Conservation (phyloP, 352 stramenopile genomes). For the Pythium utonaiense region DNA sequence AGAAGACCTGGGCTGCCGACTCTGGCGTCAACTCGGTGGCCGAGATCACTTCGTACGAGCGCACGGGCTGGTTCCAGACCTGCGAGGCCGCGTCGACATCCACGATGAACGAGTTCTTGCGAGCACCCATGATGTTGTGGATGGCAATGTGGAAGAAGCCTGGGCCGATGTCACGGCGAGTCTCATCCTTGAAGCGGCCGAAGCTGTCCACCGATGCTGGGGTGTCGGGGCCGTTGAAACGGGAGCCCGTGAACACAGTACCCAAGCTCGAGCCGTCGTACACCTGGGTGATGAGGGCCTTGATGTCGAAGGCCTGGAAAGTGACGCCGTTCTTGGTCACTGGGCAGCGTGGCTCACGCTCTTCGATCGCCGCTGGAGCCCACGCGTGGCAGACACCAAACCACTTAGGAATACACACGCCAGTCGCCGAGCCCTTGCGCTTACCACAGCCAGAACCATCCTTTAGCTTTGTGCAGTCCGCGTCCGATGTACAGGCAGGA, state of each 20-base stretch:
- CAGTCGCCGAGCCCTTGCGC: constrained; percentile 8
- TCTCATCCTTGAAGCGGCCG: constrained; percentile 18
- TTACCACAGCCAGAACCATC: constrained; percentile 16
- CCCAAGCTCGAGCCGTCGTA: constrained; percentile 24
- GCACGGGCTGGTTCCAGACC: constrained; percentile 26
- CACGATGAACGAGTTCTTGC: constrained; percentile 21
- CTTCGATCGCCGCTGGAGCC: constrained; percentile 21
- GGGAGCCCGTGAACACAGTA: constrained; percentile 25
- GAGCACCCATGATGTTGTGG: constrained; percentile 23
- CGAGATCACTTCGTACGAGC: constrained; percentile 18
- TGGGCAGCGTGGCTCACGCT: constrained; percentile 23
- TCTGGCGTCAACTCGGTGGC: constrained; percentile 8
- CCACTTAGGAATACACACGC: constrained; percentile 23
- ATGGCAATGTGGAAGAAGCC: constrained; percentile 26
- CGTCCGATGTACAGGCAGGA: background rate
- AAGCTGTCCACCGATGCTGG: constrained; percentile 12
- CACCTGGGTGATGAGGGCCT: constrained; percentile 25
- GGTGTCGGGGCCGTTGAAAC: constrained; percentile 20
- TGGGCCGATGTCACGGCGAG: constrained; percentile 21
- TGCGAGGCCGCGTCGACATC: constrained; percentile 14
- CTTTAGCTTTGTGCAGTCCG: constrained; percentile 10
- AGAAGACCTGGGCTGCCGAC: constrained; percentile 1
- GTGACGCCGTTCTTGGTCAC: constrained; percentile 24
- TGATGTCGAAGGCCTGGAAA: constrained; percentile 28
- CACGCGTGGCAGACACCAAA: constrained; percentile 28